Base-by-base conservation (phyloP, 768 basidiomycete genomes). In the Rhizopogon sp. region DNA sequence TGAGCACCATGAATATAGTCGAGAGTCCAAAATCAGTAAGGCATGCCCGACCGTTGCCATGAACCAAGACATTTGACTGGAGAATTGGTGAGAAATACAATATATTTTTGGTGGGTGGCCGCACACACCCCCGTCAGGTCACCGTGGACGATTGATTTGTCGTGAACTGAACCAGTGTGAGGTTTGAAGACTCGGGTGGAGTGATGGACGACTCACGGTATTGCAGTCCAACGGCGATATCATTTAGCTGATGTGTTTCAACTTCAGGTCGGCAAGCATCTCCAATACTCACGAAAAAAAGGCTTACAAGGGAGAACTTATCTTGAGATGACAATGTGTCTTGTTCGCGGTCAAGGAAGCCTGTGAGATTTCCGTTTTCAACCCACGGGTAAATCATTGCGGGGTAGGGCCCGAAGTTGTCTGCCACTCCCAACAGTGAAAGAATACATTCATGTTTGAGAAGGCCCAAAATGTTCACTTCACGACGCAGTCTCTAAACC, bases 1-100 rank as follows among this genome's bases (percentile, higher is more conserved):
- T 62, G 53, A 71, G 63, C 53, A 74, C 72, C 17, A 62, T 61
- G 14, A 72, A 60, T 46, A 77, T 70, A 29, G 59, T 73, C 17
- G 74, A 77, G 5, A 77, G 61, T 3, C 76, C 77, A 56, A 77
- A 77, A 53, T 77, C 77, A 56, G 71, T 72, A 11, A 79, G 58
- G 13, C 68, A 67, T 5, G 70, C 75, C 17, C 66, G 68, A 25
- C 70, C 66, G n/a, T 73, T 57, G 56, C 72, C 68, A 51, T 73
- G 70, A 43, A 79, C 70, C 17, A 77, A 68, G 17, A 51, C 35
- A 31, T 56, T 56, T 5, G 41, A 39, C 47, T 56, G 16, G 40
- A 22, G 40, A 22, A 14, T 25, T 39, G n/a, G 17, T 35, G 14
- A 51, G 25, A n/a, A 9, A 29, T 7, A 20, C 2, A 7, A 13